Percentiles rank a stretch among this genome's conserved stretches.
phyloP scores from a whole-genome alignment of 257 asterid species.

The Nicotiana noctiflora region DNA sequence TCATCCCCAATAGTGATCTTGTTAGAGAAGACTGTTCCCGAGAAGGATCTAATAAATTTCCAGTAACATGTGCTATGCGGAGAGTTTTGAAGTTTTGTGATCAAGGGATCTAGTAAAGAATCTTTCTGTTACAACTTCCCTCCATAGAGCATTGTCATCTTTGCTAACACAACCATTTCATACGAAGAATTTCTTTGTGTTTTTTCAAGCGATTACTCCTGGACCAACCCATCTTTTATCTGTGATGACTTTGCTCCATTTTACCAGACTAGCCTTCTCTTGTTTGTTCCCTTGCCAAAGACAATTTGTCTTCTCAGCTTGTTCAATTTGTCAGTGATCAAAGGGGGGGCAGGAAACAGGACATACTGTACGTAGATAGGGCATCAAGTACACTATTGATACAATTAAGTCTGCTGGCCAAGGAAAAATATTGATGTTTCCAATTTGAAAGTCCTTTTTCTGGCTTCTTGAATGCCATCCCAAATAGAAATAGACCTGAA shows the following conservation, averaged over 20 bases:
- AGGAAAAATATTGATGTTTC: neutral
- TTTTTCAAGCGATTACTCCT: neutral
- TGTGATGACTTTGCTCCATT: neutral
- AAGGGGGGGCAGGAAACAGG: neutral
- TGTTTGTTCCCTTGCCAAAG: neutral
- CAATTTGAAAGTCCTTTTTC: neutral
- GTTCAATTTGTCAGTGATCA: neutral
- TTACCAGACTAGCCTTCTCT: neutral
- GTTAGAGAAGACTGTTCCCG: neutral
- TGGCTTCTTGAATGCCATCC: neutral
- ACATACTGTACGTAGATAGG: neutral
- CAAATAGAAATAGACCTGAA: neutral
- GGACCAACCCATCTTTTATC: neutral
- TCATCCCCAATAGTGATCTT: neutral
- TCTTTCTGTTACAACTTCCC: neutral
- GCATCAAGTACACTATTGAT: neutral
- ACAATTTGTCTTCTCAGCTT: neutral
- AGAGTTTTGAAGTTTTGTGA: neutral
- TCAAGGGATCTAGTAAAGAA: neutral
- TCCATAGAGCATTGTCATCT: neutral
- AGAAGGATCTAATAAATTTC: constrained; percentile 1
- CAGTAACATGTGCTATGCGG: neutral
- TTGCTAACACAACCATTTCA: neutral
- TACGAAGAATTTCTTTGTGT: neutral
- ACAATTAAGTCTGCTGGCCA: neutral